Evolutionary conservation across 805 yeast genomes (phyloP).

Genomic region (Torulaspora quercuum): DNA sequence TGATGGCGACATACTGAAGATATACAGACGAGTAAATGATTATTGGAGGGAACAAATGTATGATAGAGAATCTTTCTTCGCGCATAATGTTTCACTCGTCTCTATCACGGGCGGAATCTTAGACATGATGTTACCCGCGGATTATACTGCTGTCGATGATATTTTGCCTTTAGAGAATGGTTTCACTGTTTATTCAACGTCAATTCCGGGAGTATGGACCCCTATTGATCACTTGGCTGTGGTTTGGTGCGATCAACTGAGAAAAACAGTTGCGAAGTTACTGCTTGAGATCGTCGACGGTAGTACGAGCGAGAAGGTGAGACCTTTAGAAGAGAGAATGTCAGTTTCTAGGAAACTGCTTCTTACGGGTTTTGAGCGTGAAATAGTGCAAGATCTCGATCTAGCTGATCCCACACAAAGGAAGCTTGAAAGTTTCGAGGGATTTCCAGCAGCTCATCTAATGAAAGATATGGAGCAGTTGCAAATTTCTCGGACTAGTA

Average conservation of each 20-base stretch:
- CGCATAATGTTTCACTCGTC: constrained; percentile 57
- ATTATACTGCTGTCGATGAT: constrained; percentile 72
- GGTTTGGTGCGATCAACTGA: constrained; percentile 91
- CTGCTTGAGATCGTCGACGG: constrained; percentile 59
- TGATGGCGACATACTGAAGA: constrained; percentile 77
- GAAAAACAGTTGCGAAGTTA: constrained; percentile 57
- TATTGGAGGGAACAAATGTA: constrained; percentile 72
- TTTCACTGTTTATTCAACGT: constrained; percentile 76
- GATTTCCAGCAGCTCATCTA: constrained; percentile 6
- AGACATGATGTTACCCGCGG: constrained; percentile 83
- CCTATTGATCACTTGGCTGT: constrained; percentile 92
- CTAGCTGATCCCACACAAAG: constrained; percentile 8
- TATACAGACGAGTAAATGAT: constrained; percentile 68
- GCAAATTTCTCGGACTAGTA: constrained; percentile 1
- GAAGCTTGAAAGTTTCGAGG: no score
- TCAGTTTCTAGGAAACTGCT: constrained; percentile 44
- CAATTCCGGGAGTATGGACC: constrained; percentile 90
- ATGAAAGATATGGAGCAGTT: background rate
- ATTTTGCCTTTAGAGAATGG: constrained; percentile 74
- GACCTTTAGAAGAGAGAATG: constrained; percentile 56
- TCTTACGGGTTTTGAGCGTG: constrained; percentile 56
- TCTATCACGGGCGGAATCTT: constrained; percentile 87
- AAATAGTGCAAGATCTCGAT: constrained; percentile 11
- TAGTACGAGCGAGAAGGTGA: constrained; percentile 46
- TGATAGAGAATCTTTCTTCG: constrained; percentile 25